Evolutionary conservation across 139 green algal genomes (phyloP).

Genomic region (Asterochloris sp.): DNA sequence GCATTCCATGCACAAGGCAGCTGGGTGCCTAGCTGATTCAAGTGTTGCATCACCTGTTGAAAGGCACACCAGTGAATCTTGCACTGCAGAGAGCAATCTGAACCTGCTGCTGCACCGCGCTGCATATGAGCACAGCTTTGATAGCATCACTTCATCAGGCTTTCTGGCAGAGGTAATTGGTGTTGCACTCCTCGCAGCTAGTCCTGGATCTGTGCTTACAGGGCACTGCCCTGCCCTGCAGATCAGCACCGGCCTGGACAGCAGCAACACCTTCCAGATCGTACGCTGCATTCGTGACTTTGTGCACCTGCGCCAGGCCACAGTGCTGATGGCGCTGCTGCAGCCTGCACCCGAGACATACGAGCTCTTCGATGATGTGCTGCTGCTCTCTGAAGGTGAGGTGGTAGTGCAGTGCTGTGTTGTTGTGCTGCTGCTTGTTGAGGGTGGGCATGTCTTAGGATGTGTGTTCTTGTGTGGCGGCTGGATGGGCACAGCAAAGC

Average conservation of each 20-base stretch:
- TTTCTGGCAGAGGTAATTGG: neutral
- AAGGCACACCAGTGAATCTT: too few species aligned
- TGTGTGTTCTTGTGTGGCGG: neutral
- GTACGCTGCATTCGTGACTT: constrained; percentile 22
- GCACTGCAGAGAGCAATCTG: too few species aligned
- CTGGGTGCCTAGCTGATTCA: too few species aligned
- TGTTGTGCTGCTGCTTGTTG: neutral
- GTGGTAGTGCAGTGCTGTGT: constrained; percentile 1
- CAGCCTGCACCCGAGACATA: constrained; percentile 48
- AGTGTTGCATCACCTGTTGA: too few species aligned
- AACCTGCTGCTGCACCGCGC: too few species aligned
- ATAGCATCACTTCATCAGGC: neutral
- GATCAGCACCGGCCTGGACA: constrained; percentile 55
- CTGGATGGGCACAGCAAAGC: neutral
- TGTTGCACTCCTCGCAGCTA: neutral
- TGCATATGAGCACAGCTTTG: neutral
- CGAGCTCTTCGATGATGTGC: constrained; percentile 64
- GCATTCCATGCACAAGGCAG: too few species aligned
- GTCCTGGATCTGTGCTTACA: constrained; percentile 24
- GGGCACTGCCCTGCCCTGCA: neutral
- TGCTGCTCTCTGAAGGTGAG: constrained; percentile 49
- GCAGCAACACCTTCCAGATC: constrained; percentile 45
- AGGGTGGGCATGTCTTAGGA: neutral
- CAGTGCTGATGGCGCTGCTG: constrained; percentile 34
- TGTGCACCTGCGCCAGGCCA: constrained; percentile 24